Evolutionary conservation across 2,329 filamentous ascomycete genomes (phyloP).

Genomic region (Biscogniauxia mediterranea): DNA sequence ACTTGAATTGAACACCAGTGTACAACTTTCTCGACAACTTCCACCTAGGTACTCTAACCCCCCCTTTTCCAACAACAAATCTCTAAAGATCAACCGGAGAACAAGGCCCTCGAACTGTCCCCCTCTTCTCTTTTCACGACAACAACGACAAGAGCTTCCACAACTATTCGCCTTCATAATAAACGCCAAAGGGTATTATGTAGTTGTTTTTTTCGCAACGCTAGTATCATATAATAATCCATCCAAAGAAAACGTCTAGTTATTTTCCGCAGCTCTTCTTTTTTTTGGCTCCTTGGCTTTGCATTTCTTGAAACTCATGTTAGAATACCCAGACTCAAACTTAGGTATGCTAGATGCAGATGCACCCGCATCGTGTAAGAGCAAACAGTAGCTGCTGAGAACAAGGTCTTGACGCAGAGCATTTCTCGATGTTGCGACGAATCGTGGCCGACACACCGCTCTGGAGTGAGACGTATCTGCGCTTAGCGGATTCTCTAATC

Average conservation of each 20-base stretch:
- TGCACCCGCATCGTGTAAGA: too few relatives aligned
- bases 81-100: neutral
- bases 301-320: too few relatives aligned
- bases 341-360: too few relatives aligned
- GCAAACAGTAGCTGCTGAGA: too few relatives aligned
- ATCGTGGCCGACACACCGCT: neutral
- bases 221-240: neutral
- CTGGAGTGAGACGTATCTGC: slow-evolving; percentile 1
- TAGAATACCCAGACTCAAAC: too few relatives aligned
- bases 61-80: neutral
- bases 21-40: neutral
- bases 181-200: neutral
- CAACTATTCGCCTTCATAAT: too few relatives aligned
- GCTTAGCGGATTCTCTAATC: slow-evolving; percentile 6
- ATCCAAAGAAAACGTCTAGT: neutral
- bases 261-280: neutral
- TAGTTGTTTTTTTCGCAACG: neutral
- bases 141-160: neutral
- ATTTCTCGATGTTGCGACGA: neutral
- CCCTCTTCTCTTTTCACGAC: neutral
- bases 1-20: neutral
- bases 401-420: too few relatives aligned
- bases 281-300: neutral
- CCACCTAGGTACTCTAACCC: neutral
- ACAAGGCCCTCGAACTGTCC: neutral